Conservation (phyloP, 495 filamentous ascomycete genomes). For the Lindgomyces ingoldianus region DNA sequence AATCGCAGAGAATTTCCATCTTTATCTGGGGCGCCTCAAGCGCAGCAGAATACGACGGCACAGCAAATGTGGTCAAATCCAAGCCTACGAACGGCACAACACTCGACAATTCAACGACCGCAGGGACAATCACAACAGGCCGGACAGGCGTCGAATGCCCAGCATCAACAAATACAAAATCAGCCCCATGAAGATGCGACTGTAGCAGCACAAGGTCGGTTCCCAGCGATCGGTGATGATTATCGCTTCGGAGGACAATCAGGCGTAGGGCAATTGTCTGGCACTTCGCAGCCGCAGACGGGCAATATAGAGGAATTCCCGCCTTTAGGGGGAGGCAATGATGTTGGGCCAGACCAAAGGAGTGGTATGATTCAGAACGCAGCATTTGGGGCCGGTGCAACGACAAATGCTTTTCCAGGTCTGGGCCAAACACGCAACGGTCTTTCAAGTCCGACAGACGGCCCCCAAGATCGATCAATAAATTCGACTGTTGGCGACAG, state of each 20-base stretch:
- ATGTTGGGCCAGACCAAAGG: conserved; percentile 68
- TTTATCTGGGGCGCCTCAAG: conserved; percentile 69
- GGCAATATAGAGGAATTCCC: conserved; percentile 82
- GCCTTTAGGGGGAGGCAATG: conserved; percentile 71
- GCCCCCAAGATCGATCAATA: conserved; percentile 47
- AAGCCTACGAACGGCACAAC: conserved; percentile 58
- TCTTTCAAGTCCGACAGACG: conserved; percentile 60
- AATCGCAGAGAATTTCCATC: conserved; percentile 76
- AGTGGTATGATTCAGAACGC: conserved; percentile 65
- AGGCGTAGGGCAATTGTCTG: conserved; percentile 57
- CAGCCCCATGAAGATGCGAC: conserved; percentile 51
- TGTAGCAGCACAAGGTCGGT: conserved; percentile 55
- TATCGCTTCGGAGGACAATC: conserved; percentile 63
- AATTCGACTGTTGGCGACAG: conserved; percentile 36
- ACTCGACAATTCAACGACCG: conserved; percentile 66
- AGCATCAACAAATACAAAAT: conserved; percentile 55
- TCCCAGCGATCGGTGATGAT: conserved; percentile 58
- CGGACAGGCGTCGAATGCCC: conserved; percentile 16
- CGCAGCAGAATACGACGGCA: conserved; percentile 57
- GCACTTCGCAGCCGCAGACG: conserved; percentile 62
- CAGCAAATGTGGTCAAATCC: conserved; percentile 70
- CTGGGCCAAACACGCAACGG: conserved; percentile 51
- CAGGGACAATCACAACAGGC: conserved; percentile 41
- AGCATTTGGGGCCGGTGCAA: conserved; percentile 57
- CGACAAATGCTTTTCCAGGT: conserved; percentile 50